These are phyloP conservation scores for Cryptococcus neoformans DNA, from an alignment of 1,284 basidiomycete genomes.

Conservation along the genomic window DNA sequence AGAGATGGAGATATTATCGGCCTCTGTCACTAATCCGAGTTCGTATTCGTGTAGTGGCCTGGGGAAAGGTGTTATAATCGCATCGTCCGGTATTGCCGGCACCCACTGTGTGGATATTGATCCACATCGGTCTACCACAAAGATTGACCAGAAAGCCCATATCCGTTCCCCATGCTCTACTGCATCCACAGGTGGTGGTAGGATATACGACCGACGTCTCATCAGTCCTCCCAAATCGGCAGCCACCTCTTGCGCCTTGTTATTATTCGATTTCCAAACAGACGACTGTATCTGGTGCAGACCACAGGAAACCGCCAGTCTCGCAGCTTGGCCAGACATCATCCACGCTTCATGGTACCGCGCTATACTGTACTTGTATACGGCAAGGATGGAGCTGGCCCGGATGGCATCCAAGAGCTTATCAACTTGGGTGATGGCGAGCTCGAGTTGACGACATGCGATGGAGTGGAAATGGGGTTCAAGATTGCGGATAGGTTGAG, in stretches of 20 bases:
- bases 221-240: conserved; percentile 26
- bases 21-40: conserved; percentile 26
- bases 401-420: conserved; percentile 34
- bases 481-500: conserved; percentile 26
- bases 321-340: conserved; percentile 31
- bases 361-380: conserved; percentile 35
- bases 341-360: conserved; percentile 39
- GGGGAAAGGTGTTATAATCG: conserved; percentile 38
- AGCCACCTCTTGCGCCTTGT: conserved; percentile 6
- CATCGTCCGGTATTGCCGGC: conserved; percentile 24
- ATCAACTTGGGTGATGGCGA: conserved; percentile 25
- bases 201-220: conserved; percentile 26
- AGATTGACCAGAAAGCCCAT: conserved; percentile 42
- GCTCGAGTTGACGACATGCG: conserved; percentile 27
- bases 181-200: conserved; percentile 32
- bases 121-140: conserved; percentile 27
- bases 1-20: conserved; percentile 27
- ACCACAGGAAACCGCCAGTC: conserved; percentile 35
- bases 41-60: conserved; percentile 41
- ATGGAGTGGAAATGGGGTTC: conserved; percentile 37
- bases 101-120: conserved; percentile 35
- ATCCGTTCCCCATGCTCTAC: conserved; percentile 43
- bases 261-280: conserved; percentile 17
- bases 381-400: conserved; percentile 34
- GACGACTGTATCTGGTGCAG: conserved; percentile 35